Conservation (phyloP, 1,284 basidiomycete genomes). For the Ganoderma resinaceum region DNA sequence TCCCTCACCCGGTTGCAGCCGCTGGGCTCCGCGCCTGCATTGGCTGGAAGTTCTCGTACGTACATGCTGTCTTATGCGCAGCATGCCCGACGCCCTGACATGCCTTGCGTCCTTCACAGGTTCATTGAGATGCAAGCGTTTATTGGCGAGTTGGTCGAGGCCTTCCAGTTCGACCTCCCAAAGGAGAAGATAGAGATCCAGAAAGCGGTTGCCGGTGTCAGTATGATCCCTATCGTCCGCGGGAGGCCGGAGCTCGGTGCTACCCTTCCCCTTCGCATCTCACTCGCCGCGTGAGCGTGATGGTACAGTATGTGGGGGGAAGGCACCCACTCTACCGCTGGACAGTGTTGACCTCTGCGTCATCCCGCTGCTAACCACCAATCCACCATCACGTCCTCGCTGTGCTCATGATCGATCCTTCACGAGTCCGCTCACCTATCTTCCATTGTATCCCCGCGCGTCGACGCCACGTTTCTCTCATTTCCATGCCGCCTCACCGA, state of each 20-base stretch:
- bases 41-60: conserved; percentile 45
- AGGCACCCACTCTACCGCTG: too few relatives aligned
- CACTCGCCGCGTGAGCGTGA: conserved; percentile 8
- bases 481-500: too few relatives aligned
- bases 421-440: too few relatives aligned
- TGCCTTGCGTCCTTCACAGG: conserved; percentile 19
- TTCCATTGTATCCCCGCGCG: too few relatives aligned
- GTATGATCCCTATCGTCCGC: conserved; percentile 50
- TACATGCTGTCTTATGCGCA: conserved; percentile 4
- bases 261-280: conserved; percentile 19
- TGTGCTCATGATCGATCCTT: too few relatives aligned
- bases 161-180: conserved; percentile 40
- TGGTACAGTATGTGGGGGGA: too few relatives aligned
- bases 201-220: conserved; percentile 47
- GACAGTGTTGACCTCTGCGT: too few relatives aligned
- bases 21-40: conserved; percentile 42
- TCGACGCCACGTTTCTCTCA: too few relatives aligned
- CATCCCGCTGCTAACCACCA: too few relatives aligned
- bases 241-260: conserved; percentile 50
- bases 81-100: not conserved
- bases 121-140: conserved; percentile 40
- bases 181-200: conserved; percentile 43
- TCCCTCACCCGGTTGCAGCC: conserved; percentile 13
- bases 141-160: conserved; percentile 32
- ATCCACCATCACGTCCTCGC: too few relatives aligned